Evolutionary conservation across 768 basidiomycete species (phyloP).

Genomic region (Termitomyces sp.): DNA sequence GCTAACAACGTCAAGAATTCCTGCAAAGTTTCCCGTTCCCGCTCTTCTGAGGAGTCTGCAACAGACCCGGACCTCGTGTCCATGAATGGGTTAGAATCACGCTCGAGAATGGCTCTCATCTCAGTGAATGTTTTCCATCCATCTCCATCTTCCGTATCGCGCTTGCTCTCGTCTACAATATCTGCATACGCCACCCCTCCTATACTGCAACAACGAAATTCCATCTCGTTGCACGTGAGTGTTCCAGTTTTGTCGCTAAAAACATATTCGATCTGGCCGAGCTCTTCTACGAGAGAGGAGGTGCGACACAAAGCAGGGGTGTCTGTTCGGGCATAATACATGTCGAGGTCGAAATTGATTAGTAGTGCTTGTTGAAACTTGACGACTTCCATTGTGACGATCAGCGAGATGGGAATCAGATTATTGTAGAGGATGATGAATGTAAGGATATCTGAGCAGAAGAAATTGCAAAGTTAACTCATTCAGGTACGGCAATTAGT

Average conservation of each 20-base stretch:
- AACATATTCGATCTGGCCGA: conserved; percentile 96
- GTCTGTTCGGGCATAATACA: conserved; percentile 95
- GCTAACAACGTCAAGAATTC: conserved; percentile 85
- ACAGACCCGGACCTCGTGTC: conserved; percentile 39
- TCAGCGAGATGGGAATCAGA: conserved; percentile 97
- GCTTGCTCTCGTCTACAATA: conserved; percentile 83
- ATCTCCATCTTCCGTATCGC: conserved; percentile 55
- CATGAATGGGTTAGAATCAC: conserved; percentile 58
- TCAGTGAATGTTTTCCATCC: conserved; percentile 83
- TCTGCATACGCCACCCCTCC: conserved; percentile 90
- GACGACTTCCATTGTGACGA: conserved; percentile 99
- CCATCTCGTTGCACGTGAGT: conserved; percentile 97
- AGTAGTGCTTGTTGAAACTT: conserved; percentile 97
- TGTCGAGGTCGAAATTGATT: conserved; percentile 97
- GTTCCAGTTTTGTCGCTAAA: conserved; percentile 97
- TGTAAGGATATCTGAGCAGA: conserved; percentile 79
- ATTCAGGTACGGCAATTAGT: conserved; percentile 1
- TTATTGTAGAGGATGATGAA: conserved; percentile 99
- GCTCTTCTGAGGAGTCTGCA: conserved; percentile 26
- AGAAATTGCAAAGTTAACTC: conserved; percentile 16
- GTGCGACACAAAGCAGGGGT: conserved; percentile 98
- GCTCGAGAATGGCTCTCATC: conserved; percentile 56
- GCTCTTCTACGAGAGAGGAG: conserved; percentile 95
- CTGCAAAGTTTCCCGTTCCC: conserved; percentile 53
- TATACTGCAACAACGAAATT: conserved; percentile 87